These are phyloP conservation scores for Cladosporium sp. DNA, from an alignment of 2,329 filamentous ascomycete species.

Conservation along the genomic window DNA sequence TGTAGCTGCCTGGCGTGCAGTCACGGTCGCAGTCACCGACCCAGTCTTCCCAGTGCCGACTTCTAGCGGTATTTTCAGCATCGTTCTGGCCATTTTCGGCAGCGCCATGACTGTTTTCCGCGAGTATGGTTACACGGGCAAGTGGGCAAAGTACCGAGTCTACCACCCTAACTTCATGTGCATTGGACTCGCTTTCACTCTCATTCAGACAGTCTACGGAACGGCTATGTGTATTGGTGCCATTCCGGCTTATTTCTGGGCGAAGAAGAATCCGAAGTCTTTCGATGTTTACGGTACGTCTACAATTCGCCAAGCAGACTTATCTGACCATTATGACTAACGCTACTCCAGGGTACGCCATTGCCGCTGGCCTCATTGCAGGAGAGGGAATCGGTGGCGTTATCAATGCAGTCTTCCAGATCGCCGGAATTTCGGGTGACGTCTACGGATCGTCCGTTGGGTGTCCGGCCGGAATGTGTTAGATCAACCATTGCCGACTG, in stretches of 20 bases:
- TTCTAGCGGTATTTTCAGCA: constrained; percentile 54
- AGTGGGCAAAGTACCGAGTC: constrained; percentile 50
- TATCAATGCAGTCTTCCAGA: constrained; percentile 53
- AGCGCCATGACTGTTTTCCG: constrained; percentile 50
- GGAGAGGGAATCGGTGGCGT: constrained; percentile 62
- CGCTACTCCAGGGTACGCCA: constrained; percentile 46
- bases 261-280: constrained; percentile 46
- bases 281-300: constrained; percentile 49
- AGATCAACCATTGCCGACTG: constrained; percentile 12
- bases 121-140: constrained; percentile 52
- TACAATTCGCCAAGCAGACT: too few relatives aligned
- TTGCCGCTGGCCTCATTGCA: constrained; percentile 59
- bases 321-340: neutral
- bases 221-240: constrained; percentile 57
- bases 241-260: constrained; percentile 50
- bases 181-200: constrained; percentile 55
- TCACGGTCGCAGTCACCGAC: constrained; percentile 59
- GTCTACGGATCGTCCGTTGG: constrained; percentile 39
- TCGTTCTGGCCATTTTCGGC: constrained; percentile 52
- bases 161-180: constrained; percentile 62
- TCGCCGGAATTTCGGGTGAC: constrained; percentile 40
- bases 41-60: constrained; percentile 53
- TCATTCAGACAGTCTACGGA: constrained; percentile 54
- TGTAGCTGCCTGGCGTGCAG: constrained; percentile 62
- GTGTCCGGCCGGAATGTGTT: constrained; percentile 36